Conservation (phyloP, 345 rosid genomes). For the Syzygium aqueum region DNA sequence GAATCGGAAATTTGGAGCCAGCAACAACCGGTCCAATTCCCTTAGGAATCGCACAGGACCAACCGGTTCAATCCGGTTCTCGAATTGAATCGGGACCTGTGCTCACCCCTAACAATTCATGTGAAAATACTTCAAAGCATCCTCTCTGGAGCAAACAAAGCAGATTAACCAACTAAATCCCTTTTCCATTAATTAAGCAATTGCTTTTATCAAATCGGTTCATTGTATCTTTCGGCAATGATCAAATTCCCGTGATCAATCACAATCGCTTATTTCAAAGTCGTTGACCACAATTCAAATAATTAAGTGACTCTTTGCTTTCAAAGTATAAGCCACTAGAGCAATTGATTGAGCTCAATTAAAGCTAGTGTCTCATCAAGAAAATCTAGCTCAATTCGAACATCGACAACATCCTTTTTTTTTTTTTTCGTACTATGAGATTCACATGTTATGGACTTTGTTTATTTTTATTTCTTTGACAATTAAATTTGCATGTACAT, state of each 20-base stretch:
- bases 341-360: neutral
- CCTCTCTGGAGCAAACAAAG: too few species aligned
- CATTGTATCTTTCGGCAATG: neutral
- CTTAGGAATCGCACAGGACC: too few species aligned
- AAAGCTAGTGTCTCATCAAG: neutral
- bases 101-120: too few species aligned
- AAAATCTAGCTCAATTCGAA: neutral
- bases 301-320: neutral
- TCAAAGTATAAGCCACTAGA: neutral
- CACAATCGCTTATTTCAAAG: neutral
- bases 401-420: neutral
- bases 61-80: too few species aligned
- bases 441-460: neutral
- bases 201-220: neutral
- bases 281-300: neutral
- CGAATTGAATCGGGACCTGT: too few species aligned
- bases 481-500: neutral
- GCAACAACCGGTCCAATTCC: too few species aligned
- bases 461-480: neutral
- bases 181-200: neutral
- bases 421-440: neutral
- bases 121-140: too few species aligned
- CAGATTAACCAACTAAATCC: neutral
- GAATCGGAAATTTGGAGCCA: too few species aligned
- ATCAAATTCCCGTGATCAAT: neutral